Conservation (phyloP, 1,284 basidiomycete species). For the Ceratobasidium sp. region DNA sequence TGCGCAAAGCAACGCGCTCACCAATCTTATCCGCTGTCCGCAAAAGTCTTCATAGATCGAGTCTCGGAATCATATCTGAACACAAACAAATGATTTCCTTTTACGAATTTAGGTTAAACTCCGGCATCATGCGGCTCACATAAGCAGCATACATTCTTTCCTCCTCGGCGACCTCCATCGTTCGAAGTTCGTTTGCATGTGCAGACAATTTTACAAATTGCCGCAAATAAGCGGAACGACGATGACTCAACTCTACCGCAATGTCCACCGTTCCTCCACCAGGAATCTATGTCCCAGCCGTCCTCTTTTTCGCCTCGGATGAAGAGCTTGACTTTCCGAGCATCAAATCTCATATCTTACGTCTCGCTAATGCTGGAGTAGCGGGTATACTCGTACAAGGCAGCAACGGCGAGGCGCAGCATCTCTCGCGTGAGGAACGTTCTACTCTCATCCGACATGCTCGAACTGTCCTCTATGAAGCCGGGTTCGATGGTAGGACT, state of each 20-base stretch:
- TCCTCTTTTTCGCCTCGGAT: constrained; percentile 75
- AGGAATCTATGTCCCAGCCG: constrained; percentile 81
- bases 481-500: constrained; percentile 28
- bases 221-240: too few species aligned
- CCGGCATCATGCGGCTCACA: too few species aligned
- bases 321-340: constrained; percentile 73
- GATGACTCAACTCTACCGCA: constrained; percentile 10
- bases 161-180: too few species aligned
- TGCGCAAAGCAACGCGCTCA: too few species aligned
- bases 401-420: constrained; percentile 63
- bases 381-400: constrained; percentile 83
- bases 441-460: constrained; percentile 48
- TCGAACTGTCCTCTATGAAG: constrained; percentile 48
- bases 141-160: too few species aligned
- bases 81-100: background rate
- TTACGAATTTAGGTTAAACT: too few species aligned
- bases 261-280: constrained; percentile 66
- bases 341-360: constrained; percentile 74
- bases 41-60: too few species aligned
- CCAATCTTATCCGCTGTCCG: too few species aligned
- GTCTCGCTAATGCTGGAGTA: constrained; percentile 78
- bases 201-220: too few species aligned
- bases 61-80: too few species aligned
- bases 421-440: constrained; percentile 50
- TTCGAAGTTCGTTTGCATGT: too few species aligned